Evolutionary conservation across 2,329 filamentous ascomycete species (phyloP), one percentile per base, ranked within the genome.

Genomic region (Fusarium sp.): DNA sequence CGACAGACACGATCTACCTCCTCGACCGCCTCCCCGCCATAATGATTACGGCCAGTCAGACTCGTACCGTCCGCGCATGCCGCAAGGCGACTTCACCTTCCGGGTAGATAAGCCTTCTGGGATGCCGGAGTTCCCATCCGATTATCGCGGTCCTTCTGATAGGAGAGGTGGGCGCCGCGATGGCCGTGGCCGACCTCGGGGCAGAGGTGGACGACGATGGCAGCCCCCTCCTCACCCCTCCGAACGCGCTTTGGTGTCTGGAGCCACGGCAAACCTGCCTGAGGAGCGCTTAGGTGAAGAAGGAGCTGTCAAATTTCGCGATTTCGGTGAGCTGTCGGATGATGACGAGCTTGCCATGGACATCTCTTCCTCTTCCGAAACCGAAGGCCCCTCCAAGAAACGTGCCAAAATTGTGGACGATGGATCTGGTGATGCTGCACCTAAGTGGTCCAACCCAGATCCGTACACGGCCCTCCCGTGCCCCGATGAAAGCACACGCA

Each of bases 361-460:
- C 43, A 85, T 89, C 7, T 89, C 87, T 7, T 76, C 75, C 11
- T 73, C 74, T 6, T 69, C 67, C 4, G 70, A 73, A 4, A 50
- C 70, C 0, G 85, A 85, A 12, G 78, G 77, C 1, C 82, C 80
- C 4, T 78, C 79, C 6, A 77, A 77, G 53, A 81, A 81, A 52
- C 73, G 65, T 56, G 72, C 69, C 67, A 75, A 73, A 65, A 78
- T 44, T 6, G 50, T 72, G 11, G 69, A 69, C 3, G 64, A 75
- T 6, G 76, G 76, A 10, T 75, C 80, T n/a, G 74, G 77, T 21
- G 81, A 83, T 54, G 79, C 82, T 15, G 78, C 76, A 7, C 93
- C 94, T 4, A 94, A 91, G 77, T 98, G 95, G 95, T 97, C 94
- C 6, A 98, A 98, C 71, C 94, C 95, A 5, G 95, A 98, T 76